These are phyloP conservation scores for Pyrenophora teres DNA, from an alignment of 2,329 filamentous ascomycete species.

Conservation along the genomic window DNA sequence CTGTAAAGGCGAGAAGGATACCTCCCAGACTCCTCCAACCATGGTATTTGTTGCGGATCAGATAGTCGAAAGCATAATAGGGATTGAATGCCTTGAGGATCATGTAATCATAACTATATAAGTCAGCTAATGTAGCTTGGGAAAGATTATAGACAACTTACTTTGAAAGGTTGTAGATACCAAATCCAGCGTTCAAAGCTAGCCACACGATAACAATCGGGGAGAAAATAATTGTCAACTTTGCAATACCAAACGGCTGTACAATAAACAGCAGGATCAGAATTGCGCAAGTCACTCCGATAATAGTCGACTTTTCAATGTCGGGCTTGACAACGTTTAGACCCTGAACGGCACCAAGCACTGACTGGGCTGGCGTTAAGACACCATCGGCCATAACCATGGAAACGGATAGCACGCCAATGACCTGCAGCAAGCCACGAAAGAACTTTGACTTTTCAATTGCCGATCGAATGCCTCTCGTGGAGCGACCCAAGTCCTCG, in stretches of 20 bases:
- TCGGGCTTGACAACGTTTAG: slow-evolving; percentile 61
- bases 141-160: slow-evolving; percentile 5
- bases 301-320: slow-evolving; percentile 62
- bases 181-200: slow-evolving; percentile 64
- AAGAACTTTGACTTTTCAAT: slow-evolving; percentile 62
- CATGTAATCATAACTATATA: slow-evolving; percentile 49
- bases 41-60: slow-evolving; percentile 62
- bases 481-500: slow-evolving; percentile 59
- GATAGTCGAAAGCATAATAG: slow-evolving; percentile 64
- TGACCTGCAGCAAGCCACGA: slow-evolving; percentile 61
- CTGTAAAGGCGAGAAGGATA: slow-evolving; percentile 74
- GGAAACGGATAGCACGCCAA: slow-evolving; percentile 68
- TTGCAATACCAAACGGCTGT: slow-evolving; percentile 68
- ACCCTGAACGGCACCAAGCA: slow-evolving; percentile 70
- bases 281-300: slow-evolving; percentile 68
- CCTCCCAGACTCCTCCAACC: slow-evolving; percentile 72
- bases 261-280: slow-evolving; percentile 66
- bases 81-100: slow-evolving; percentile 60
- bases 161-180: slow-evolving; percentile 59
- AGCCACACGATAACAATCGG: slow-evolving; percentile 72
- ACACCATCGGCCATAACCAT: slow-evolving; percentile 72
- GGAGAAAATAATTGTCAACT: slow-evolving; percentile 65
- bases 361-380: slow-evolving; percentile 71
- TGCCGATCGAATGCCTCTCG: slow-evolving; percentile 58
- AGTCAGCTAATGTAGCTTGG: slow-evolving; percentile 15